Evolutionary conservation across 257 asterid genomes (phyloP), one percentile per base, ranked within the genome.

Genomic region (Penstemon eatonii): DNA sequence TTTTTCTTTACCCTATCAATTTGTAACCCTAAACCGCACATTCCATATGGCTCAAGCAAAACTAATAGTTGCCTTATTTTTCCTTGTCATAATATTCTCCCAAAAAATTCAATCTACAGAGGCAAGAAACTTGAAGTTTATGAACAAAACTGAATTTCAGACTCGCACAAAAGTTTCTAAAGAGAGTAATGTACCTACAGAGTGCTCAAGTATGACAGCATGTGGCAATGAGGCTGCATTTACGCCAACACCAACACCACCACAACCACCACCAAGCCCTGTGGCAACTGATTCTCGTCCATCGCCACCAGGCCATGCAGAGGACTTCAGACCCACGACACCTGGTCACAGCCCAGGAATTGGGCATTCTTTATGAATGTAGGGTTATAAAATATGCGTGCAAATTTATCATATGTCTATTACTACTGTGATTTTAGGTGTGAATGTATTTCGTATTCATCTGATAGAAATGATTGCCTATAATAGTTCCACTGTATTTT

Each of bases 291-390:
- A 47, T 58, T 8, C 91, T 10, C 79, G 5, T 13, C 53, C 82
- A 0, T 70, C 83, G 0, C 64, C 87, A 0, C 75, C 92, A 6
- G 91, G 89, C 11, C 89, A 71, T 65, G 88, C 70, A 56, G 83
- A 80, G 18, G 81, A 73, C 82, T 84, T 82, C 68, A 71, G 90
- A 8, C 94, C 90, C 9, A 87, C 89, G 0, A 56, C 76, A 46
- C 94, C 90, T 3, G 94, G 90, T 33, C 88, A 66, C 68, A 84
- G 94, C 72, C 94, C 89, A 4, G 90, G 89, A 39, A 84, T 84
- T 51, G 90, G 94, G 5, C 84, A 87, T 71, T 69, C 74, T 56
- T 49, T 67, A 5, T 58, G 71, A 63, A 57, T 18, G 18, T 45
- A 65, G 71, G 76, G 66, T 25, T 73, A 36, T 46, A 66, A 5